Conservation (phyloP, 139 green algal species). For the Yamagishiella unicocca region DNA sequence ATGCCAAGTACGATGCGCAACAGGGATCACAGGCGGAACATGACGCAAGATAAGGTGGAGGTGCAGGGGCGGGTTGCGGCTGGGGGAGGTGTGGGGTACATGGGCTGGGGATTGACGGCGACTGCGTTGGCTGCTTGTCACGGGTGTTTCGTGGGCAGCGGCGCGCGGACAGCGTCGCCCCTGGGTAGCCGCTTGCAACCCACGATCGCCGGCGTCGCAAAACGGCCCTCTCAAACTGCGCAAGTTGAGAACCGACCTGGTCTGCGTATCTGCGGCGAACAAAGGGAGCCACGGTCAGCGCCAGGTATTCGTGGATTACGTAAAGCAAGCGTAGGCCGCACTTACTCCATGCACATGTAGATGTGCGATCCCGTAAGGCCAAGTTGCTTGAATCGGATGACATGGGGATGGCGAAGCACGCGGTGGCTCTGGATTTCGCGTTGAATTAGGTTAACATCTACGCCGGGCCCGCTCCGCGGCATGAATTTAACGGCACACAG, state of each 20-base stretch:
- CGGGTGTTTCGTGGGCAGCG: too few species aligned
- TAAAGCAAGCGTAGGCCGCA: not conserved
- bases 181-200: too few species aligned
- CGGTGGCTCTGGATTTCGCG: constrained; percentile 38
- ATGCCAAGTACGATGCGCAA: too few species aligned
- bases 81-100: too few species aligned
- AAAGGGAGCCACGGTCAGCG: not conserved
- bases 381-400: constrained; percentile 92
- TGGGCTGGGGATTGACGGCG: too few species aligned
- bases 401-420: constrained; percentile 81
- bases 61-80: too few species aligned
- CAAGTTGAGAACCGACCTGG: constrained; percentile 34
- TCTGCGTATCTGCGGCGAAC: constrained; percentile 30
- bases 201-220: too few species aligned
- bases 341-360: constrained; percentile 45
- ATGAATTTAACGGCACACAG: constrained; percentile 41
- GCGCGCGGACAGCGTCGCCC: too few species aligned
- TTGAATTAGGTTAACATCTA: constrained; percentile 29
- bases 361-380: constrained; percentile 60
- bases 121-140: too few species aligned
- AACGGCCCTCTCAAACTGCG: too few species aligned
- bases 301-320: not conserved
- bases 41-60: too few species aligned
- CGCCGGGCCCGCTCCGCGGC: constrained; percentile 20
- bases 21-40: too few species aligned